A percentile compares a stretch with the other conserved stretches of the same genome.
These are phyloP conservation scores for Aspergillus biplanus DNA, from an alignment of 495 filamentous ascomycete species.

Conservation along the genomic window DNA sequence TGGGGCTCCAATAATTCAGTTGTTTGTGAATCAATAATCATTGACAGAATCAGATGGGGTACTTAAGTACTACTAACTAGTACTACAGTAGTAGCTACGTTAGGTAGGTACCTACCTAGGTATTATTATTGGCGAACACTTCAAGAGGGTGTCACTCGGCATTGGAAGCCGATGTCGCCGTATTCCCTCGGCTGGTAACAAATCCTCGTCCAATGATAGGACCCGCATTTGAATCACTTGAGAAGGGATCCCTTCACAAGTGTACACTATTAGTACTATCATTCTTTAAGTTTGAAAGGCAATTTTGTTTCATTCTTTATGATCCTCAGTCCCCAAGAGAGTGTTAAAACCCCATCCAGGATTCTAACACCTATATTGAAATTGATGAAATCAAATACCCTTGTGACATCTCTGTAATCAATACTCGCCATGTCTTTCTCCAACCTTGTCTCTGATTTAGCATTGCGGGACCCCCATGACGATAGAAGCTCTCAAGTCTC, in stretches of 20 bases:
- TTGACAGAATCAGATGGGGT: too few relatives aligned
- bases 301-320: too few relatives aligned
- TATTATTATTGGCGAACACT: not conserved
- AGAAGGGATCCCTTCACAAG: not conserved
- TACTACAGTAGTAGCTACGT: too few relatives aligned
- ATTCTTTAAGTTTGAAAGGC: too few relatives aligned
- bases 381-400: too few relatives aligned
- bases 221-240: conserved; percentile 6
- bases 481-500: conserved; percentile 72
- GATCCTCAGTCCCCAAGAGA: too few relatives aligned
- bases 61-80: too few relatives aligned
- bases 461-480: conserved; percentile 65
- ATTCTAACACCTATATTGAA: not conserved
- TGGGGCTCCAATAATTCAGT: too few relatives aligned
- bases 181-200: not conserved
- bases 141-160: not conserved
- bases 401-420: not conserved
- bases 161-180: not conserved
- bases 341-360: too few relatives aligned
- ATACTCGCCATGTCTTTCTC: conserved; percentile 79
- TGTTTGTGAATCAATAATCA: too few relatives aligned
- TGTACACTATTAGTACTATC: not conserved
- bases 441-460: conserved; percentile 82
- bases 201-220: conserved; percentile 5
- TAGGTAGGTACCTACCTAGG: too few relatives aligned